Percentiles rank a stretch among this genome's conserved stretches.
phyloP scores from a whole-genome alignment of 352 stramenopile genomes.

The Phytophthora podocarpi region DNA sequence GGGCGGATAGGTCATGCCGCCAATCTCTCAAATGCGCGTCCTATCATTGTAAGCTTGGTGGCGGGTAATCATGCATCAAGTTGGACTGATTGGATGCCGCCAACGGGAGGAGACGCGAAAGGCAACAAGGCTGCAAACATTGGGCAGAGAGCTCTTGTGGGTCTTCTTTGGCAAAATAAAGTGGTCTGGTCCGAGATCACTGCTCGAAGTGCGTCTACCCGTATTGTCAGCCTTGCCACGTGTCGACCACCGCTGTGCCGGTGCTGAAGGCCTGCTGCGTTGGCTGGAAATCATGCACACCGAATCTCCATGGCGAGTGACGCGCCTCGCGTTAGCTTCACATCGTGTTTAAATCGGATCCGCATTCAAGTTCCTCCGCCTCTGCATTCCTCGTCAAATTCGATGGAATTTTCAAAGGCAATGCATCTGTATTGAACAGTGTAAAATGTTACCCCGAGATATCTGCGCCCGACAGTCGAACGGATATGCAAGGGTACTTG shows the following conservation, averaged over 20 bases:
- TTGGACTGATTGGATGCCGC: slow-evolving; percentile 26
- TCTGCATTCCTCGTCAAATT: slow-evolving; percentile 1
- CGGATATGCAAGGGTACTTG: background rate
- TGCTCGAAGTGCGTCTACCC: no score
- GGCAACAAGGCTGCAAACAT: slow-evolving; percentile 9
- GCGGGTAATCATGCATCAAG: slow-evolving; percentile 27
- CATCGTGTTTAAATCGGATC: background rate
- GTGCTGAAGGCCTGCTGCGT: no score
- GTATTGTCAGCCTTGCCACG: slow-evolving; percentile 15
- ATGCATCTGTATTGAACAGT: background rate
- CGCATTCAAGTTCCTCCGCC: slow-evolving; percentile 1
- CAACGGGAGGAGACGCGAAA: slow-evolving; percentile 14
- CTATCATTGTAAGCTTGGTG: slow-evolving; percentile 20
- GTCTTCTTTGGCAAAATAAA: no score
- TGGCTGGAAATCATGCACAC: slow-evolving; percentile 24
- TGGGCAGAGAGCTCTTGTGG: no score
- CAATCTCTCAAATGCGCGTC: slow-evolving; percentile 15
- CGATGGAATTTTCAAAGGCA: background rate
- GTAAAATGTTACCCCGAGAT: background rate
- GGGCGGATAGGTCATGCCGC: slow-evolving; percentile 7
- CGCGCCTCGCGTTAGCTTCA: slow-evolving; percentile 7
- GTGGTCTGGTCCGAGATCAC: background rate
- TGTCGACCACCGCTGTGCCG: slow-evolving; percentile 17
- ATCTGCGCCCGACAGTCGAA: background rate
- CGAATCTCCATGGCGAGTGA: slow-evolving; percentile 23